Conservation (phyloP, 2,329 filamentous ascomycete genomes). For the Claviceps sp. region DNA sequence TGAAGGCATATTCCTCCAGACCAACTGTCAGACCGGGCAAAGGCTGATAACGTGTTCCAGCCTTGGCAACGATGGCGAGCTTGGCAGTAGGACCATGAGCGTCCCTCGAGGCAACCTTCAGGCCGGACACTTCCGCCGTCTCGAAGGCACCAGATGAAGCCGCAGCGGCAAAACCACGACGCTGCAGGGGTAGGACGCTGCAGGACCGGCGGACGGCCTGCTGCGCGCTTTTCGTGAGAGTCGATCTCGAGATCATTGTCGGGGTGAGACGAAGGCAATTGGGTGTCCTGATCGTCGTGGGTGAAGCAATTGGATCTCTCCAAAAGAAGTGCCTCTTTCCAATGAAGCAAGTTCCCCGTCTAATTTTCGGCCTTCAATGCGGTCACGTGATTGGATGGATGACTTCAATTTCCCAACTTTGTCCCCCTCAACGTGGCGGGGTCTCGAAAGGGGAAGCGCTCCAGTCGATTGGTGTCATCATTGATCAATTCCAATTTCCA, state of each 20-base stretch:
- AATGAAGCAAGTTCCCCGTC: constrained; percentile 24
- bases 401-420: not conserved
- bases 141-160: constrained; percentile 69
- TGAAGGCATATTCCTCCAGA: constrained; percentile 93
- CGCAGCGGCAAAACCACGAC: constrained; percentile 45
- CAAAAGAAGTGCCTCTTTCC: constrained; percentile 26
- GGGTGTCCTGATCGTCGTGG: constrained; percentile 31
- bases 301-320: constrained; percentile 23
- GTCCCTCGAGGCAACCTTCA: constrained; percentile 90
- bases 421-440: too few relatives aligned
- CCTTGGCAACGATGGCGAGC: constrained; percentile 84
- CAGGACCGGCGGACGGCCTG: constrained; percentile 42
- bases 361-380: constrained; percentile 26
- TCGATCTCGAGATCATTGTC: constrained; percentile 50
- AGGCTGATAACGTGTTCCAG: constrained; percentile 84
- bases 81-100: constrained; percentile 78
- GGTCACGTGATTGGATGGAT: constrained; percentile 23
- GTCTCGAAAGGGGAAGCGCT: not conserved
- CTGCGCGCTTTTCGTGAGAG: constrained; percentile 44
- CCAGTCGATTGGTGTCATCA: not conserved
- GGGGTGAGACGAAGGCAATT: constrained; percentile 43
- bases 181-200: constrained; percentile 40
- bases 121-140: constrained; percentile 67
- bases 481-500: not conserved
- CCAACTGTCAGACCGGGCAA: constrained; percentile 80